Evolutionary conservation across 768 basidiomycete genomes (phyloP), one percentile per base, ranked within the genome.

Genomic region (Lactarius indigo): DNA sequence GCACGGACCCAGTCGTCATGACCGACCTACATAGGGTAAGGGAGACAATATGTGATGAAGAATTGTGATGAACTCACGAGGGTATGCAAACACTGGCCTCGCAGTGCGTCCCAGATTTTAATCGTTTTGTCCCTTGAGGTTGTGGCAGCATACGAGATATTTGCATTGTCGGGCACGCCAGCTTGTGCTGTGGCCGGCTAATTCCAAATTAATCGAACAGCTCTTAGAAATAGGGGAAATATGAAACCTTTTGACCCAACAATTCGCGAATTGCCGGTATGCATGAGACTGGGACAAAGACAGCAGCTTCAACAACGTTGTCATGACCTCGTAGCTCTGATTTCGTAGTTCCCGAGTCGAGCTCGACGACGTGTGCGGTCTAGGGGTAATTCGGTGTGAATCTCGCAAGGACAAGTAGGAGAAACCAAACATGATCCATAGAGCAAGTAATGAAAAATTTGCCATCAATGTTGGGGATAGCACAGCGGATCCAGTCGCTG

Each of bases 1-100:
- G 82, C 80, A 57, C 83, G 79, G 31, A 87, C 79, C 85, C 85
- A 87, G 69, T 85, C 83, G 72, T 85, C 84, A 71, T 87, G 78
- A 2, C 79, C 79, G 39, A 72, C 69, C 77, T 79, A 60, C 13
- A n/a, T 9, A 41, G 26, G 7, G 17, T 9, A 15, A 30, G 33
- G 30, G 35, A 31, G 33, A 37, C 8, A 42, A 20, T 26, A 58
- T 15, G 6, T 23, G 26, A 58, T 33, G 26, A 33, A 3, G 26
- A 33, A n/a, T 57, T 30, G 52, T 18, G 13, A 52, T 59, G 3
- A 54, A 61, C 73, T 47, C 63, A 83, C 83, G n/a, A 87, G 76
- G 8, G 78, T 83, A 63, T 80, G 76, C 20, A 87, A 64, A 65
- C 82, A 82, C 72, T 83, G 82, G 0, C 85, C 84, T 5, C 77